Evolutionary conservation across 306 rosid genomes (phyloP).

Genomic region (Carpinus viminea): DNA sequence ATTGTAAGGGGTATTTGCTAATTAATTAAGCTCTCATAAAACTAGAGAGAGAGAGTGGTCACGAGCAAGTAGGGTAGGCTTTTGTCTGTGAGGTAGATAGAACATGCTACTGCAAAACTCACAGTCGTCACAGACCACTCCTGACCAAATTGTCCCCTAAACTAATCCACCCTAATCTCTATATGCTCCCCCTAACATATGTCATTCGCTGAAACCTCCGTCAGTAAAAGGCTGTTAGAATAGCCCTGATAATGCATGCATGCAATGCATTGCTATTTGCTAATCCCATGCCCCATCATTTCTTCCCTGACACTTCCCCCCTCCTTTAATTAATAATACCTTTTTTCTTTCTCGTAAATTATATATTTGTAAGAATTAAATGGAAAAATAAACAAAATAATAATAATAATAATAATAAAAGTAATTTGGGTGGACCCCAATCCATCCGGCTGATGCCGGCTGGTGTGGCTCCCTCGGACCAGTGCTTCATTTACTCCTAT

Average conservation of each 20-base stretch:
- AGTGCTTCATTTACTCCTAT: conserved; percentile 6
- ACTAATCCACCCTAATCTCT: background rate
- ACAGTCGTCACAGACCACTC: conserved; percentile 17
- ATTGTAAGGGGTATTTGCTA: too few relatives aligned
- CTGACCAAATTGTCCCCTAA: conserved; percentile 16
- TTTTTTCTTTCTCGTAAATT: too few relatives aligned
- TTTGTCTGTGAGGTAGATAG: background rate
- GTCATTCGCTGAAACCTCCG: background rate
- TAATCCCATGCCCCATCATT: background rate
- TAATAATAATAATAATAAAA: too few relatives aligned
- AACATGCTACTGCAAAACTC: conserved; percentile 15
- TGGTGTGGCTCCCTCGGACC: too few relatives aligned
- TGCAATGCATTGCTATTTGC: background rate
- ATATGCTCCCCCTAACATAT: background rate
- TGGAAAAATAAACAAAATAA: too few relatives aligned
- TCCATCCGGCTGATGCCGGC: too few relatives aligned
- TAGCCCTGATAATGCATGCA: background rate
- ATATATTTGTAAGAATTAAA: too few relatives aligned
- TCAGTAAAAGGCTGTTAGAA: background rate
- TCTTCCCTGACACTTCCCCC: background rate
- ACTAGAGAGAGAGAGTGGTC: background rate
- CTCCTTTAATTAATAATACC: too few relatives aligned
- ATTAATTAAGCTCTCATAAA: too few relatives aligned
- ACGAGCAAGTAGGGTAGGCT: background rate
- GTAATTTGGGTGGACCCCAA: too few relatives aligned